Evolutionary conservation across 2,329 filamentous ascomycete genomes (phyloP), one percentile per base, ranked within the genome.

Genomic region (Venturiaceae sp.): DNA sequence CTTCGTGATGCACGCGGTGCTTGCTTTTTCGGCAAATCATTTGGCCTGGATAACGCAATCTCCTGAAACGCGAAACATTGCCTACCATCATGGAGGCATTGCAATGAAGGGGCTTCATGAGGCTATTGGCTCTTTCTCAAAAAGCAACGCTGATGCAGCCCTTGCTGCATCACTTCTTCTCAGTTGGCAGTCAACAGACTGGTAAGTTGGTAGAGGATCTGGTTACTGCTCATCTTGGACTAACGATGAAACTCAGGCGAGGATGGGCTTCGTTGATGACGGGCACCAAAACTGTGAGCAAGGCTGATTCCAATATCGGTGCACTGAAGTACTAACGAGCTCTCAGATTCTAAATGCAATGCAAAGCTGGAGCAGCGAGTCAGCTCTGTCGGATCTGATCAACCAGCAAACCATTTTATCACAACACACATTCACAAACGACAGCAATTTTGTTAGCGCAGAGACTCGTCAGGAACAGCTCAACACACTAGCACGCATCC

Each of bases 151-250:
- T 1, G 92, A 99, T 73, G 91, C 92, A 46, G 86, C 96, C 62
- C 81, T 99, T 58, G 92, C 92, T 28, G 90, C 92, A 33, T 96
- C 92, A 28, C 84, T 96, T 47, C 82, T 97, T 53, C 81, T 99
- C 54, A 95, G 92, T 37, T 97, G 94, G 92, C 92, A 97, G 76
- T 89, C 90, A 58, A 94, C 87, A 61, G 92, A 97, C 76, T 97
- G 92, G 92, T 95, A 81, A 79, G 44, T 50, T 8, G 4, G 26
- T 13, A 23, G 44, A 86, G 76, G 37, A 16, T 3, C 8, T 7
- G 14, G 28, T 28, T 2, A 3, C 23, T 2, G 30, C 52, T 23
- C 32, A 21, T 23, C 19, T 16, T 53, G 52, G n/a, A n/a, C 23
- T 53, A 36, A 53, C 52, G 13, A 34, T 5, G 30, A 14, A 14